Evolutionary conservation across 139 green algal genomes (phyloP), one percentile per base, ranked within the genome.

Genomic region (Chlorella sp.): DNA sequence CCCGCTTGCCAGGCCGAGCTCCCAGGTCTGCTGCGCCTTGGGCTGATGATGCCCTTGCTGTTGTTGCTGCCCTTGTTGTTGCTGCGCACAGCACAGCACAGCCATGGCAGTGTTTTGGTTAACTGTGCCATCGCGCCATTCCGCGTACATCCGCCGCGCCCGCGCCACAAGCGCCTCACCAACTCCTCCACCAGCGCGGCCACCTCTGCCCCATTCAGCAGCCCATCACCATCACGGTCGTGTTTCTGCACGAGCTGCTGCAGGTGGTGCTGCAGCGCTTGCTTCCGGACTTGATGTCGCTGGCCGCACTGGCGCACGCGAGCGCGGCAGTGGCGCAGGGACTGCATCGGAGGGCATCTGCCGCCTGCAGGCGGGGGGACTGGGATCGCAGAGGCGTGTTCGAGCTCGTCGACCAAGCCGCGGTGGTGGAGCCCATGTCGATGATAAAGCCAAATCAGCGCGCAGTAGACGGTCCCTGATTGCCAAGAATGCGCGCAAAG

Each of bases 401-500:
- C n/a, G n/a, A n/a, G n/a, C n/a, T n/a, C n/a, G n/a, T n/a, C n/a
- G n/a, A n/a, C n/a, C n/a, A n/a, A n/a, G n/a, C n/a, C n/a, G n/a
- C n/a, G n/a, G n/a, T n/a, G n/a, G n/a, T n/a, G n/a, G n/a, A n/a
- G n/a, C n/a, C n/a, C n/a, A n/a, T n/a, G n/a, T n/a, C n/a, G n/a
- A n/a, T n/a, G n/a, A n/a, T n/a, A 55, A 55, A 55, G 42, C 42
- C 42, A 55, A 17, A n/a, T n/a, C n/a, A n/a, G n/a, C n/a, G n/a
- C n/a, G n/a, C n/a, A n/a, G n/a, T n/a, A n/a, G n/a, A n/a, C n/a
- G n/a, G n/a, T n/a, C n/a, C n/a, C n/a, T n/a, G n/a, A n/a, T n/a
- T n/a, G n/a, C n/a, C 34, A 67, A 67, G 34, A 67, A 67, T 67
- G 61, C 61, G 61, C 61, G 61, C 61, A 26, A 67, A 67, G 61